phyloP scores from a whole-genome alignment of 805 yeast species.

The Saccharomycopsis fibuligera region DNA sequence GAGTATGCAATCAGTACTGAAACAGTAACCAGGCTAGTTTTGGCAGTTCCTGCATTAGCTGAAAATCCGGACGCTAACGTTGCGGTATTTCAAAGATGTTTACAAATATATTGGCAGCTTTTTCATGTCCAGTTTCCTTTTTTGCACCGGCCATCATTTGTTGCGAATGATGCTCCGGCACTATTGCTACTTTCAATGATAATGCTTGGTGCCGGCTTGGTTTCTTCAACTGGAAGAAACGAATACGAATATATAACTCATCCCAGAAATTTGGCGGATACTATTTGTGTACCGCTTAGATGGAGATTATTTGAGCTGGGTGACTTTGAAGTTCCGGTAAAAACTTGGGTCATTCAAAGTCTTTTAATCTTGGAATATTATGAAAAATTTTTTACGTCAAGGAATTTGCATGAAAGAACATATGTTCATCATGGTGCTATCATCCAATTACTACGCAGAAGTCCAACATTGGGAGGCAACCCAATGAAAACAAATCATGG shows the following conservation, averaged over 20 bases:
- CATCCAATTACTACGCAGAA: slow-evolving; percentile 67
- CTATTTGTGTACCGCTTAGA: slow-evolving; percentile 46
- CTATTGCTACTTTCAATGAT: slow-evolving; percentile 50
- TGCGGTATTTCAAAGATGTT: slow-evolving; percentile 22
- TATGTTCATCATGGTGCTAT: slow-evolving; percentile 86
- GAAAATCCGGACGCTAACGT: slow-evolving; percentile 7
- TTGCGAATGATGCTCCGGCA: slow-evolving; percentile 44
- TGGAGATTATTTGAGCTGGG: slow-evolving; percentile 59
- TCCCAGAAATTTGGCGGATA: slow-evolving; percentile 12
- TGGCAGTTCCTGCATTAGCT: slow-evolving; percentile 5
- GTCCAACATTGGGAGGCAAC: slow-evolving; percentile 71
- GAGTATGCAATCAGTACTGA: slow-evolving; percentile 6
- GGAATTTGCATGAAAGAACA: slow-evolving; percentile 73
- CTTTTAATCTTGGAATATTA: slow-evolving; percentile 68
- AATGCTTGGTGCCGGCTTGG: slow-evolving; percentile 45
- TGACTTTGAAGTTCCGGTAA: slow-evolving; percentile 72
- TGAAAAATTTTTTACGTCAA: slow-evolving; percentile 65
- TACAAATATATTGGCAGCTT: slow-evolving; percentile 42
- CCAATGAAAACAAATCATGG: slow-evolving; percentile 31
- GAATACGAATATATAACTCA: slow-evolving; percentile 7
- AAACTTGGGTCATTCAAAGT: slow-evolving; percentile 70
- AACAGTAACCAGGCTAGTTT: not conserved
- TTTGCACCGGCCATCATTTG: slow-evolving; percentile 41
- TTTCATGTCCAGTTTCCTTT: slow-evolving; percentile 52
- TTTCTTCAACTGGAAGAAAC: slow-evolving; percentile 12